Conservation (phyloP, 208 protist species). For the Trypanosoma rangeli region DNA sequence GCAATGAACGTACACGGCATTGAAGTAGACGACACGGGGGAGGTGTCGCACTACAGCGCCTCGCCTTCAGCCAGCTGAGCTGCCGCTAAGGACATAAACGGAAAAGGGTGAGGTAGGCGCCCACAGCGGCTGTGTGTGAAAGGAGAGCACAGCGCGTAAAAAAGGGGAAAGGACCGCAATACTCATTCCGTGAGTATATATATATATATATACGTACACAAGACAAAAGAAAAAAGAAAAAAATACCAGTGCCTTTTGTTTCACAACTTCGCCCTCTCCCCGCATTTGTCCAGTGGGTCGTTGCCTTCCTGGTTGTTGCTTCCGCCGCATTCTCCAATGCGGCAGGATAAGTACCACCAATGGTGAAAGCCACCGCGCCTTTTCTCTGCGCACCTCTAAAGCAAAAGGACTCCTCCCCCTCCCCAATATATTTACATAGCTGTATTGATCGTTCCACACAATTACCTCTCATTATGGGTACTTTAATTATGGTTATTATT, state of each 20-base stretch:
- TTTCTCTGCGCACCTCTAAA: no score
- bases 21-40: not conserved
- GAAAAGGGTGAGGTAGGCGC: not conserved
- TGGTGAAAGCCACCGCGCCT: no score
- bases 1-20: not conserved
- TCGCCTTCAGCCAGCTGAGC: not conserved
- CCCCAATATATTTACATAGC: not conserved
- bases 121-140: no score
- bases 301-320: no score
- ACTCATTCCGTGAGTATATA: not conserved
- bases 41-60: not conserved
- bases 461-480: not conserved
- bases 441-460: not conserved
- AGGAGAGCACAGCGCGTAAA: not conserved
- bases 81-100: not conserved
- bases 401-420: no score
- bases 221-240: no score
- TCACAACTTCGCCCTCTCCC: no score
- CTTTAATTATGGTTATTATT: not conserved
- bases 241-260: no score
- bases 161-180: not conserved
- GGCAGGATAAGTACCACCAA: no score
- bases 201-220: not conserved
- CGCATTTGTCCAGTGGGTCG: no score
- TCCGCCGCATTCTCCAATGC: no score